Evolutionary conservation across 768 basidiomycete genomes (phyloP).

Genomic region (Phlebiopsis gigantea): DNA sequence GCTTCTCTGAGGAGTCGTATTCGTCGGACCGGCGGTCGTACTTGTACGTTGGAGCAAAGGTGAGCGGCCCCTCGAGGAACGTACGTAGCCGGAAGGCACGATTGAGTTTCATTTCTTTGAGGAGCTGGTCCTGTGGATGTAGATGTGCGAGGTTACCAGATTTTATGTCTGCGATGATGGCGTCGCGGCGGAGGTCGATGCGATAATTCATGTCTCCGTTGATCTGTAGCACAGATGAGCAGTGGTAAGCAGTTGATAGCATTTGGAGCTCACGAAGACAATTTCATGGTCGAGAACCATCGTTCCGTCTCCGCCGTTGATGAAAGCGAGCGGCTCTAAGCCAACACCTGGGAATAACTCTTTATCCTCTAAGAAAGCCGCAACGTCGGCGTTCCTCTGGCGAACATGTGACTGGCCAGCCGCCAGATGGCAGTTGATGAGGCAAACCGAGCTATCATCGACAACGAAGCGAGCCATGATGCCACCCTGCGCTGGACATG

Average conservation of each 20-base stretch:
- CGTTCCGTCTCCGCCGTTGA: slow-evolving; percentile 89
- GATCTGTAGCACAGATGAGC: slow-evolving; percentile 38
- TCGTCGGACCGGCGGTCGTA: slow-evolving; percentile 75
- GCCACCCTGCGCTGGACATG: slow-evolving; percentile 53
- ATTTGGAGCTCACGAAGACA: slow-evolving; percentile 62
- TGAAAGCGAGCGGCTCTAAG: slow-evolving; percentile 58
- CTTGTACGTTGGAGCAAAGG: slow-evolving; percentile 91
- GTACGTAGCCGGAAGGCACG: slow-evolving; percentile 80
- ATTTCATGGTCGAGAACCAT: slow-evolving; percentile 95
- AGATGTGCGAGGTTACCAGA: slow-evolving; percentile 61
- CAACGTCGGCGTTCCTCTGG: slow-evolving; percentile 81
- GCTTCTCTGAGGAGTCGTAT: slow-evolving; percentile 89
- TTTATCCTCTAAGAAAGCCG: slow-evolving; percentile 82
- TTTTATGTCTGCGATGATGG: slow-evolving; percentile 67
- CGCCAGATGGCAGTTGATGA: slow-evolving; percentile 97
- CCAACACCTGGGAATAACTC: slow-evolving; percentile 50
- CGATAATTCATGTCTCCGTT: slow-evolving; percentile 98
- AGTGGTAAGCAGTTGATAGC: not conserved
- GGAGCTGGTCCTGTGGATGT: slow-evolving; percentile 77
- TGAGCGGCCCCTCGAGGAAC: slow-evolving; percentile 79
- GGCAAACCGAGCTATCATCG: slow-evolving; percentile 89
- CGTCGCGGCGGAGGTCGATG: slow-evolving; percentile 87
- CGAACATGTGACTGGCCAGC: slow-evolving; percentile 84
- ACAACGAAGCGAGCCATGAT: slow-evolving; percentile 87
- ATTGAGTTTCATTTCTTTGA: slow-evolving; percentile 84